phyloP scores from a whole-genome alignment of 2,329 filamentous ascomycete genomes.

The Trichoderma semiorbis region DNA sequence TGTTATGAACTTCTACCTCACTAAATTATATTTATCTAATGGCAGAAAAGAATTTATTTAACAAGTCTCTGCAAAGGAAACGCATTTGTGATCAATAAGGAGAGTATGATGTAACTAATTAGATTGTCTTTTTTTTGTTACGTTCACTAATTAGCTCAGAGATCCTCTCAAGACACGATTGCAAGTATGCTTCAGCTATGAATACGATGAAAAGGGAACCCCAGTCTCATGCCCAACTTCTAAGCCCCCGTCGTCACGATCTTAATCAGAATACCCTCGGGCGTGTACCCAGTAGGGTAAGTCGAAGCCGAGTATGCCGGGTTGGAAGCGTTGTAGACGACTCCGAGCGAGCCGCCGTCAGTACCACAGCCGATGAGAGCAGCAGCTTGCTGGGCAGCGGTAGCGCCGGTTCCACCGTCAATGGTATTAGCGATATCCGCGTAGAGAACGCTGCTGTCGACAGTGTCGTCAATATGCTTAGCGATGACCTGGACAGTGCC shows the following conservation, averaged over 20 bases:
- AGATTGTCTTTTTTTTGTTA: no score
- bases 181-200: background rate
- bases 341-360: background rate
- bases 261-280: background rate
- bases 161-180: no score
- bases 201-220: background rate
- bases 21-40: no score
- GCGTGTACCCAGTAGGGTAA: background rate
- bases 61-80: background rate
- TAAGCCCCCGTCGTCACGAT: background rate
- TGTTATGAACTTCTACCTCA: no score
- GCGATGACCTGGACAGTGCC: background rate
- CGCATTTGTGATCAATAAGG: background rate
- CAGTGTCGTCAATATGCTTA: background rate
- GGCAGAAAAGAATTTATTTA: no score
- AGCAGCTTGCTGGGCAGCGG: background rate
- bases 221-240: background rate
- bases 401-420: background rate
- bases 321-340: background rate
- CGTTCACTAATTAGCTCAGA: no score
- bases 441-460: background rate
- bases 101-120: background rate
- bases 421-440: background rate
- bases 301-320: background rate
- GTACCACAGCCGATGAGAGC: background rate